Conservation (phyloP, 176 grass and related monocot species). For the Hsuehochloa calcarea region DNA sequence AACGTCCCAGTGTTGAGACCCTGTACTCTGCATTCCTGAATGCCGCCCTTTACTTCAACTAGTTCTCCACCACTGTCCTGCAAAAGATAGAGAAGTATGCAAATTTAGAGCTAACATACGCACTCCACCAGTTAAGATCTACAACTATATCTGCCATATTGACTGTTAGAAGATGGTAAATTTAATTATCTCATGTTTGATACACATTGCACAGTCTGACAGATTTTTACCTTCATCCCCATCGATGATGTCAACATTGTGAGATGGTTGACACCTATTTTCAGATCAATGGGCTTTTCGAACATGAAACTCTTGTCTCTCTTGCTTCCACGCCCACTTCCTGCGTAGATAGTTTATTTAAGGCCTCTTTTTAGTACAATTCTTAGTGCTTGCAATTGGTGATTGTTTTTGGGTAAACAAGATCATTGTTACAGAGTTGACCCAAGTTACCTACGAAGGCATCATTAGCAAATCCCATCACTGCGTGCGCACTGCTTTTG, state of each 20-base stretch:
- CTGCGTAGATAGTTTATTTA: constrained; percentile 36
- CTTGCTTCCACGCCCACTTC: constrained; percentile 68
- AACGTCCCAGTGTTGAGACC: constrained; percentile 93
- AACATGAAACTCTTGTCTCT: constrained; percentile 67
- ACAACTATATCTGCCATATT: too few species aligned
- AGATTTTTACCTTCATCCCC: constrained; percentile 49
- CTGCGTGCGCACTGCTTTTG: constrained; percentile 52
- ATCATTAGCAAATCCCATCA: constrained; percentile 71
- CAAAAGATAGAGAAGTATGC: constrained; percentile 17
- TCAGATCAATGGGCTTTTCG: constrained; percentile 57
- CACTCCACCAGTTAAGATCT: too few species aligned
- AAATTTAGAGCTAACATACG: not conserved
- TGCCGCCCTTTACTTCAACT: constrained; percentile 47
- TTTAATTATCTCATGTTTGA: not conserved
- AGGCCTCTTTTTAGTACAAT: constrained; percentile 22
- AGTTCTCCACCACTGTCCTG: constrained; percentile 81
- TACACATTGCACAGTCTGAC: not conserved
- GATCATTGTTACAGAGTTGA: constrained; percentile 21
- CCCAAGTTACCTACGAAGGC: constrained; percentile 55
- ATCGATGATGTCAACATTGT: constrained; percentile 45
- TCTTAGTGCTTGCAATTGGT: constrained; percentile 6
- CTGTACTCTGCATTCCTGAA: constrained; percentile 54
- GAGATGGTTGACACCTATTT: constrained; percentile 63
- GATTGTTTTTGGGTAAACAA: not conserved
- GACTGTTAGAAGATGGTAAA: not conserved